These are phyloP conservation scores for Colletotrichum shisoi DNA, from an alignment of 2,329 filamentous ascomycete species.

Conservation along the genomic window DNA sequence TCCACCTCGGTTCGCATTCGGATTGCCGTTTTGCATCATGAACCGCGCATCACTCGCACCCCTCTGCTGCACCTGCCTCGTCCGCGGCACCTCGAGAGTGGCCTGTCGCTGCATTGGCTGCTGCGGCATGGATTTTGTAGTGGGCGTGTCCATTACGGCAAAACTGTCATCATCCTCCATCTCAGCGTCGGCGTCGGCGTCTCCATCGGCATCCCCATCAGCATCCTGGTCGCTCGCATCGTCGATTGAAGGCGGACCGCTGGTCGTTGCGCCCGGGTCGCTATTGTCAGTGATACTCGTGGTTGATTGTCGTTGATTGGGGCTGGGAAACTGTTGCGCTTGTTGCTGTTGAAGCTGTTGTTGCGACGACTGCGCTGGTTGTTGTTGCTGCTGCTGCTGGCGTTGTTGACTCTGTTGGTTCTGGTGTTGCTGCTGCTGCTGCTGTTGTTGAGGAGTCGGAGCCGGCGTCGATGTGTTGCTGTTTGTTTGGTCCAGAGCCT, in stretches of 20 bases:
- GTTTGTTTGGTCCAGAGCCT: constrained; percentile 53
- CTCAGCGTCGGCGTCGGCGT: constrained; percentile 53
- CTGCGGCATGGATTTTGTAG: constrained; percentile 48
- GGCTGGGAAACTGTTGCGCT: constrained; percentile 41
- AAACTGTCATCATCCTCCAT: constrained; percentile 69
- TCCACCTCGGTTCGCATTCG: constrained; percentile 48
- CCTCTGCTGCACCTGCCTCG: constrained; percentile 50
- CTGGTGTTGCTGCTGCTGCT: constrained; percentile 45
- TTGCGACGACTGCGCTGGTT: constrained; percentile 38
- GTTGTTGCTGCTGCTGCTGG: constrained; percentile 39
- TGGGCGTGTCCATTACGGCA: constrained; percentile 57
- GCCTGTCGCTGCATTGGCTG: constrained; percentile 52
- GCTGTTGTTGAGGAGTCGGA: constrained; percentile 41
- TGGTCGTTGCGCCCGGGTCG: constrained; percentile 48
- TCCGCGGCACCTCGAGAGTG: constrained; percentile 56
- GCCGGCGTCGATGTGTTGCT: constrained; percentile 38
- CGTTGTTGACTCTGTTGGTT: constrained; percentile 44
- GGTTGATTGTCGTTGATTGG: constrained; percentile 44
- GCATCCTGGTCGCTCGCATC: constrained; percentile 58
- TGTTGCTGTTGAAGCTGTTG: constrained; percentile 41
- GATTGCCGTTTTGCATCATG: constrained; percentile 54
- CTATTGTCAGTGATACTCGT: constrained; percentile 50
- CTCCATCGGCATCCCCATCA: constrained; percentile 51
- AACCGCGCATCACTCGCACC: constrained; percentile 50
- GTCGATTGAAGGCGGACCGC: constrained; percentile 53